A percentile compares a stretch with the other conserved stretches of the same genome.
These are phyloP conservation scores for Penicillium sp. DNA, from an alignment of 2,329 filamentous ascomycete species.

Conservation along the genomic window DNA sequence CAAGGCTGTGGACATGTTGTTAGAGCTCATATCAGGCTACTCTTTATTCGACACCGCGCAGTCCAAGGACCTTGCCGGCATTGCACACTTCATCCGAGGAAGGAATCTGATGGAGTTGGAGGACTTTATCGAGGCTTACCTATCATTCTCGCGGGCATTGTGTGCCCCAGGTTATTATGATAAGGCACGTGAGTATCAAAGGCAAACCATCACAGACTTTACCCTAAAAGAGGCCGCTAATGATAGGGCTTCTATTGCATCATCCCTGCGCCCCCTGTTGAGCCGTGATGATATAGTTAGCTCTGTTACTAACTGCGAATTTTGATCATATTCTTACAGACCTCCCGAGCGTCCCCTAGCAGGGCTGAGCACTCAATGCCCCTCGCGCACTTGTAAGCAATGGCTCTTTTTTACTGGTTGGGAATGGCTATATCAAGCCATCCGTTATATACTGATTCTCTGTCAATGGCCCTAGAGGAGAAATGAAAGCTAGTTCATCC, in stretches of 20 bases:
- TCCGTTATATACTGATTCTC: too few species aligned
- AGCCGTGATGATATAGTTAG: conserved; percentile 2
- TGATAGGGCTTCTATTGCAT: conserved; percentile 1
- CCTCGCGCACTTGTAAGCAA: too few species aligned
- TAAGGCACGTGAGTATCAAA: conserved; percentile 17
- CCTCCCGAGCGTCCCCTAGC: too few species aligned
- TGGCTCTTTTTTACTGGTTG: too few species aligned
- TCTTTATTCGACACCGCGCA: not conserved
- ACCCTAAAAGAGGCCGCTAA: conserved; percentile 3
- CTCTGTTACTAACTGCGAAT: too few species aligned
- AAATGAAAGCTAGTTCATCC: too few species aligned
- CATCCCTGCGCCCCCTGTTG: conserved; percentile 9
- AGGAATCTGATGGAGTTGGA: conserved; percentile 16
- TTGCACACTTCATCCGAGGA: conserved; percentile 21
- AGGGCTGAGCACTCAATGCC: too few species aligned
- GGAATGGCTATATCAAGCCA: too few species aligned
- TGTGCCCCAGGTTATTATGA: conserved; percentile 17
- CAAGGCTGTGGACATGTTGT: conserved; percentile 6
- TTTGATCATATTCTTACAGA: too few species aligned
- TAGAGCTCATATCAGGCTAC: conserved; percentile 3
- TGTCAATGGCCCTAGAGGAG: too few species aligned
- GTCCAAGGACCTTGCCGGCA: conserved; percentile 9
- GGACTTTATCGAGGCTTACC: conserved; percentile 18
- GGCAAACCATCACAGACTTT: conserved; percentile 7
- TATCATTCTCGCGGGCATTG: conserved; percentile 14